Evolutionary conservation across 2,329 filamentous ascomycete genomes (phyloP).

Genomic region (Hortaea sp.): DNA sequence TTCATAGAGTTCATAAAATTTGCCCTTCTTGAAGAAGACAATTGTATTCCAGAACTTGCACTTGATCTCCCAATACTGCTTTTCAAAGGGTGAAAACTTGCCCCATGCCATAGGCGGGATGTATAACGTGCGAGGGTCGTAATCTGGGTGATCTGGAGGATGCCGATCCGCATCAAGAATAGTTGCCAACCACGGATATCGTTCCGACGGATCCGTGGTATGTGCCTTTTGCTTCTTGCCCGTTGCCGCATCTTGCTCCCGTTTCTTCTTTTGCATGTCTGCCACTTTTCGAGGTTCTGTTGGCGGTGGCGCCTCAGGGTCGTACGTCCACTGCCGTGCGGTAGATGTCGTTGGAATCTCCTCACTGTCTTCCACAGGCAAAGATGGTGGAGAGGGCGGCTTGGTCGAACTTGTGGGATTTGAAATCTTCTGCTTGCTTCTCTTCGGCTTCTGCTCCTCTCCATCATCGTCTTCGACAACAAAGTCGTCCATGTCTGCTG

Average conservation of each 20-base stretch:
- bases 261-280: constrained; percentile 22
- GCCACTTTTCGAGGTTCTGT: constrained; percentile 36
- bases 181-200: constrained; percentile 85
- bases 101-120: constrained; percentile 71
- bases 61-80: constrained; percentile 99
- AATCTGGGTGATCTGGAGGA: constrained; percentile 69
- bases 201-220: constrained; percentile 69
- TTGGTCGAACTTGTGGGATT: constrained; percentile 37
- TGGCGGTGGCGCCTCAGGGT: constrained; percentile 48
- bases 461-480: constrained; percentile 81
- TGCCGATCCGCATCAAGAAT: constrained; percentile 77
- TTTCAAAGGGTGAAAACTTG: constrained; percentile 88
- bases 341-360: constrained; percentile 54
- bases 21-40: constrained; percentile 99
- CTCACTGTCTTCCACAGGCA: constrained; percentile 36
- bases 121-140: constrained; percentile 82
- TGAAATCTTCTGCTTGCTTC: constrained; percentile 40
- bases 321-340: constrained; percentile 71
- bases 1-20: constrained; percentile 97
- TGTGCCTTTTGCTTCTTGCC: constrained; percentile 55
- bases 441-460: constrained; percentile 54
- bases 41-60: constrained; percentile 95
- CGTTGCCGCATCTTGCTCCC: constrained; percentile 8
- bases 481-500: constrained; percentile 69
- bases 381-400: constrained; percentile 38